phyloP scores from a whole-genome alignment of 257 asterid genomes.

The Solanum appendiculatum region DNA sequence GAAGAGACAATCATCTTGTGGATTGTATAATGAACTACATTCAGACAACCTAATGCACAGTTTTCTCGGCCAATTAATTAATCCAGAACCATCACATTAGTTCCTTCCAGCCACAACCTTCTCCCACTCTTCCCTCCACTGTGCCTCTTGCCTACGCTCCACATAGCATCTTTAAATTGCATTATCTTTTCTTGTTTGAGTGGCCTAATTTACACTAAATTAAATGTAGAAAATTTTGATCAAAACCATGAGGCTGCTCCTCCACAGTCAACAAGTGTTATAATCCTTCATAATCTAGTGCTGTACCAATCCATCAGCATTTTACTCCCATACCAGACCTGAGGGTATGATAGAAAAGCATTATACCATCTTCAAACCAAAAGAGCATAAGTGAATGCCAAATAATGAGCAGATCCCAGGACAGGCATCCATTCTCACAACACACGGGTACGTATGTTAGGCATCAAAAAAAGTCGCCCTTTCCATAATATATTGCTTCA shows the following conservation, averaged over 20 bases:
- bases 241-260: neutral
- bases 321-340: neutral
- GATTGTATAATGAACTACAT: neutral
- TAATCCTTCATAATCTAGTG: neutral
- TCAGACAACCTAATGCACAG: neutral
- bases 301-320: neutral
- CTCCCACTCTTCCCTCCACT: neutral
- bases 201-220: neutral
- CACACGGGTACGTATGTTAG: neutral
- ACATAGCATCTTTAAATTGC: neutral
- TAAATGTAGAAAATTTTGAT: neutral
- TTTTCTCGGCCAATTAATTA: neutral
- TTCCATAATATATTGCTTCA: neutral
- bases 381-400: neutral
- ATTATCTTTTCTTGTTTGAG: neutral
- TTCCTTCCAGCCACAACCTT: neutral
- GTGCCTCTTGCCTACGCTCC: neutral
- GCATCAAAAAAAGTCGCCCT: neutral
- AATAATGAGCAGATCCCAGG: neutral
- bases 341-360: neutral
- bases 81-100: neutral
- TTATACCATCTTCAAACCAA: neutral
- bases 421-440: neutral
- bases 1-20: neutral
- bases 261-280: neutral